A percentile compares a stretch with the other conserved stretches of the same genome.
phyloP scores from a whole-genome alignment of 352 stramenopile genomes.

The Globisporangium acanthophoron region DNA sequence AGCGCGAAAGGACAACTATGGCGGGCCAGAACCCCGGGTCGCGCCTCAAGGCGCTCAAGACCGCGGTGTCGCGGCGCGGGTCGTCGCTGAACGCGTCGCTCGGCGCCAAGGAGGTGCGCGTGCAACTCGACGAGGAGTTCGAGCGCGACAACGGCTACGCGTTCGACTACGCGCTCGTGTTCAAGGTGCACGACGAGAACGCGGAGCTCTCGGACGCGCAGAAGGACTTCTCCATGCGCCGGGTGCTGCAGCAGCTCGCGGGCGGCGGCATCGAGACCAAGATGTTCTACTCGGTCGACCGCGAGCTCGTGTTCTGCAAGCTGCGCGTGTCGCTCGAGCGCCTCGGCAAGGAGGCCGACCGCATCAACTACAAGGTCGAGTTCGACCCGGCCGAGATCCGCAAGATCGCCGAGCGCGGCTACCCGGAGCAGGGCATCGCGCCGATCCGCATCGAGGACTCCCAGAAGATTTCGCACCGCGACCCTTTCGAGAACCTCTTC shows the following conservation, averaged over 20 bases:
- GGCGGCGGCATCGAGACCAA: slow-evolving; percentile 75
- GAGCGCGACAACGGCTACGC: slow-evolving; percentile 64
- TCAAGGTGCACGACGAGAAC: slow-evolving; percentile 75
- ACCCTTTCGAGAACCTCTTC: slow-evolving; percentile 68
- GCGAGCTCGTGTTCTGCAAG: slow-evolving; percentile 74
- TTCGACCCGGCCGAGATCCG: slow-evolving; percentile 56
- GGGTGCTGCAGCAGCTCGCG: slow-evolving; percentile 59
- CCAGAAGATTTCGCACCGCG: slow-evolving; percentile 40
- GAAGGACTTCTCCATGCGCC: slow-evolving; percentile 71
- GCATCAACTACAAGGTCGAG: slow-evolving; percentile 78
- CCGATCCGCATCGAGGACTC: slow-evolving; percentile 59
- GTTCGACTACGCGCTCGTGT: slow-evolving; percentile 79
- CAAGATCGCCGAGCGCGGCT: slow-evolving; percentile 44
- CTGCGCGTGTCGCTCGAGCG: slow-evolving; percentile 60
- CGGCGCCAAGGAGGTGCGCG: slow-evolving; percentile 53
- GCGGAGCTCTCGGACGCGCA: slow-evolving; percentile 42
- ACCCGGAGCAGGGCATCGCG: slow-evolving; percentile 52
- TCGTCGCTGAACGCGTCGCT: slow-evolving; percentile 62
- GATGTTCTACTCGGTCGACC: slow-evolving; percentile 73
- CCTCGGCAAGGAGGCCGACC: slow-evolving; percentile 63
- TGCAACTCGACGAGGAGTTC: slow-evolving; percentile 60
- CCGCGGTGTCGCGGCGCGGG: slow-evolving; percentile 49
- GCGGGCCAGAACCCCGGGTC: slow-evolving; percentile 18
- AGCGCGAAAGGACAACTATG: slow-evolving; percentile 4
- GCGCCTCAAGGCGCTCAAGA: slow-evolving; percentile 58